Evolutionary conservation across 371 early-diverging fungal species (phyloP), one percentile per base, ranked within the genome.

Genomic region (Globomyces sp.): DNA sequence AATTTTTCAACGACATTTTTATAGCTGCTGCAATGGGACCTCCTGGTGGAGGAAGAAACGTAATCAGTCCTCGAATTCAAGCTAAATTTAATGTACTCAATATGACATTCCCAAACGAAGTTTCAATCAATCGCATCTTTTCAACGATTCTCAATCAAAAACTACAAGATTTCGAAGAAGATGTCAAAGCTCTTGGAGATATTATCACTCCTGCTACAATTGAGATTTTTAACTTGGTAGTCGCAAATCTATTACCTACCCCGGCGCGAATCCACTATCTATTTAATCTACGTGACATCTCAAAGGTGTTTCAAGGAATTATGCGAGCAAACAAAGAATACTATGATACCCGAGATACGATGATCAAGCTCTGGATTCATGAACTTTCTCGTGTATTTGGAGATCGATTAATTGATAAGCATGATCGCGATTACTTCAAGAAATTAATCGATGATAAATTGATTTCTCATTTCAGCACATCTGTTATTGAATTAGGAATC

Each of bases 261-360:
- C 85, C 85, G 6, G 75, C 80, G 3, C 80, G 80, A 58, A 78
- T 78, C 39, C 85, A 85, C 66, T 85, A 85, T 63, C 63, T 79
- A 9, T 85, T 85, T 73, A 85, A 85, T 64, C 67, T 85, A 49
- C 70, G 85, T 2, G 85, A 85, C 50, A 77, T 85, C 42, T 79
- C 80, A 36, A 78, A 77, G 37, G 83, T 85, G 9, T 79, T 85
- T 53, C 85, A 84, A 64, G 85, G 85, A 11, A 58, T 85, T 11
- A 60, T 80, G 42, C 66, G 81, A 4, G 75, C 83, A 10, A 74
- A 80, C 57, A 70, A 67, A n/a, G 84, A 85, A 41, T 84, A 82
- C 58, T 84, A 70, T 58, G 85, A 84, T 63, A 75, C 85, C 13
- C 62, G 74, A 8, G 85, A 84, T 39, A 63, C 72, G 0, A 64